phyloP scores from a whole-genome alignment of 257 asterid species.

The Fraxinus excelsior region DNA sequence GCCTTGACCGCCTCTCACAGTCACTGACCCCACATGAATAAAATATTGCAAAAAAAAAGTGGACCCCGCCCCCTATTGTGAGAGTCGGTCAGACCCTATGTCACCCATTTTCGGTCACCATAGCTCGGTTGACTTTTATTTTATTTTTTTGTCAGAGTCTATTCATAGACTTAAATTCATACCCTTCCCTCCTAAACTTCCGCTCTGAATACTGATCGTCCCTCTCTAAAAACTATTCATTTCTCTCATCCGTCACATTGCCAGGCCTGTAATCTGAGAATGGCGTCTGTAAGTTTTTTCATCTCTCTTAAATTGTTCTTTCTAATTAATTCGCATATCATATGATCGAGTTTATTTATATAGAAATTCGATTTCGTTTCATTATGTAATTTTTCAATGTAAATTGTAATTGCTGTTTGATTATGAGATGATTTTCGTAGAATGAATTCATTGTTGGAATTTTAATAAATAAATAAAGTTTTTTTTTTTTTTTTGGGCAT shows the following conservation, averaged over 20 bases:
- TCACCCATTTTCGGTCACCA: too few species aligned
- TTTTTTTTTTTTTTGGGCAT: neutral
- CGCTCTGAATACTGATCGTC: neutral
- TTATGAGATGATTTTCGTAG: neutral
- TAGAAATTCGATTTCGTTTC: neutral
- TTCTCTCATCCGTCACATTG: slow-evolving; percentile 1
- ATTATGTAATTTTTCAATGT: neutral
- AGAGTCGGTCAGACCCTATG: too few species aligned
- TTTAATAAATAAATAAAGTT: neutral
- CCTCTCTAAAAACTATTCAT: neutral
- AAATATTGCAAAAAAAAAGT: too few species aligned
- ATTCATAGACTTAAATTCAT: neutral
- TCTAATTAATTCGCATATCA: neutral
- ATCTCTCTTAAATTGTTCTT: neutral
- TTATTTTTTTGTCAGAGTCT: too few species aligned
- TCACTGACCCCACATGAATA: too few species aligned
- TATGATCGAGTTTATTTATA: neutral
- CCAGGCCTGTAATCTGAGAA: slow-evolving; percentile 19
- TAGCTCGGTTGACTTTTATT: too few species aligned
- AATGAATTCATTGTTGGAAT: neutral
- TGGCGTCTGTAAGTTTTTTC: slow-evolving; percentile 36
- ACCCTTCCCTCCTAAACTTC: neutral
- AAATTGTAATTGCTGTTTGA: neutral
- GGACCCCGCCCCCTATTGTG: too few species aligned
- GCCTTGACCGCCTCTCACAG: too few species aligned